Evolutionary conservation across 192 early-diverging fungal species (phyloP).

Genomic region (Coemansia sp.): DNA sequence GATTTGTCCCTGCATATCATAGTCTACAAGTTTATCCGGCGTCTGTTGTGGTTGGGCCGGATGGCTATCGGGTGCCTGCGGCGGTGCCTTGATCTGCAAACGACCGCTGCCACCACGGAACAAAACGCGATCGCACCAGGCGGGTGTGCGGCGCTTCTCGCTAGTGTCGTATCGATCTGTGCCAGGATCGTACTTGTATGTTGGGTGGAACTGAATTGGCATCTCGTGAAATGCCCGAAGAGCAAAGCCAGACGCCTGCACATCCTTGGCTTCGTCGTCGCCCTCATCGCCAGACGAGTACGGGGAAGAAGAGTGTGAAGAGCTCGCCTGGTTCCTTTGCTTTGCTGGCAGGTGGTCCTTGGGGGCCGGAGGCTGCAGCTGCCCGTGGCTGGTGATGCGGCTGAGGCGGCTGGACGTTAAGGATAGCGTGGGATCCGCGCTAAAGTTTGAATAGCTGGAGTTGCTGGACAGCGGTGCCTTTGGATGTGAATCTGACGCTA

Average conservation of each 20-base stretch:
- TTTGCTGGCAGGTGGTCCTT: constrained; percentile 7
- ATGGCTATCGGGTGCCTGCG: neutral
- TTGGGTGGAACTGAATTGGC: constrained; percentile 81
- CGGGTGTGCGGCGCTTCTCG: constrained; percentile 90
- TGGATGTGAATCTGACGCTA: constrained; percentile 17
- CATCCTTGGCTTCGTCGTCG: constrained; percentile 8
- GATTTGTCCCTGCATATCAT: constrained; percentile 27
- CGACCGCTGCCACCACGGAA: constrained; percentile 53
- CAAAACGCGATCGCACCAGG: constrained; percentile 95
- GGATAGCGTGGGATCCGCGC: constrained; percentile 5
- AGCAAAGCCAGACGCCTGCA: constrained; percentile 68
- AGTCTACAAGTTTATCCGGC: constrained; percentile 5
- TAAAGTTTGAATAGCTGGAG: neutral
- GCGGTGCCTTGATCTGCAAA: neutral
- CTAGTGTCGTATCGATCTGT: constrained; percentile 85
- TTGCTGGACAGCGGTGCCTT: constrained; percentile 7
- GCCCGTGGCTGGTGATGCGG: constrained; percentile 5
- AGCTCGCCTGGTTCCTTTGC: constrained; percentile 29
- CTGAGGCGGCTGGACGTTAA: neutral
- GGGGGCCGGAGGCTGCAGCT: neutral
- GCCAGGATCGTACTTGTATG: constrained; percentile 95
- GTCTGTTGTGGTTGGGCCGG: constrained; percentile 5
- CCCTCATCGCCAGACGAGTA: constrained; percentile 38
- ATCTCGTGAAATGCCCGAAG: constrained; percentile 77
- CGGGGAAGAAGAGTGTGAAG: constrained; percentile 21